These are phyloP conservation scores for Parastagonospora nodorum DNA, from an alignment of 2,329 filamentous ascomycete genomes.

Conservation along the genomic window DNA sequence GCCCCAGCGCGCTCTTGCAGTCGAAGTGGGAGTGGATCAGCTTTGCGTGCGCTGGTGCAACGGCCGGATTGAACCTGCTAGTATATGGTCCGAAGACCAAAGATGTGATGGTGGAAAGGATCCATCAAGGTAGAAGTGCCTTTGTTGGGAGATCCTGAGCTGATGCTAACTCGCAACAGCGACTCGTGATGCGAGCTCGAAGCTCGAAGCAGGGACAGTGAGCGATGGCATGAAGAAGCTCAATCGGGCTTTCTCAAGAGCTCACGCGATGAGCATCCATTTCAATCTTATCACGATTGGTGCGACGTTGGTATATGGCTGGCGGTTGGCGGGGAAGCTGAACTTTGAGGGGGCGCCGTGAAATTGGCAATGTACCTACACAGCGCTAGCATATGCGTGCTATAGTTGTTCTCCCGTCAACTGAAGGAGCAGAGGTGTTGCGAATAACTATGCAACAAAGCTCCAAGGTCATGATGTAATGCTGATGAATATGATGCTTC, in stretches of 20 bases:
- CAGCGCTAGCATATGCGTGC: too few species aligned
- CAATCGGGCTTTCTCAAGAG: constrained; percentile 42
- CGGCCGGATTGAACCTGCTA: constrained; percentile 44
- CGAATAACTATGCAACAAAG: too few species aligned
- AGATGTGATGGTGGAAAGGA: constrained; percentile 42
- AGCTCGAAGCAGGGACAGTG: not conserved
- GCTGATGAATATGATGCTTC: too few species aligned
- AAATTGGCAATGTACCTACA: not conserved
- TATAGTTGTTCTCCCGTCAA: too few species aligned
- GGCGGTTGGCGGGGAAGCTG: constrained; percentile 22
- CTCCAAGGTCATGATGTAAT: too few species aligned
- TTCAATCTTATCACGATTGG: constrained; percentile 48
- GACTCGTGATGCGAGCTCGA: constrained; percentile 18
- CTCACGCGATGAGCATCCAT: constrained; percentile 52
- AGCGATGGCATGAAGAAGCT: constrained; percentile 27
- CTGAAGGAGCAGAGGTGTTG: too few species aligned
- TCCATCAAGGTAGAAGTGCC: constrained; percentile 28
- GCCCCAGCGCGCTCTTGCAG: constrained; percentile 32
- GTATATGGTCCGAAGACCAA: constrained; percentile 45
- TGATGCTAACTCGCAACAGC: constrained; percentile 8
- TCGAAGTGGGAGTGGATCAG: constrained; percentile 28
- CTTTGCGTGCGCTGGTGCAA: constrained; percentile 36
- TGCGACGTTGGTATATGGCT: constrained; percentile 36
- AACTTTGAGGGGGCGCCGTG: constrained; percentile 5
- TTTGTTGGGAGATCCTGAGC: not conserved